Evolutionary conservation across 2,329 filamentous ascomycete species (phyloP).

Genomic region (Xylariomycetidae sp.): DNA sequence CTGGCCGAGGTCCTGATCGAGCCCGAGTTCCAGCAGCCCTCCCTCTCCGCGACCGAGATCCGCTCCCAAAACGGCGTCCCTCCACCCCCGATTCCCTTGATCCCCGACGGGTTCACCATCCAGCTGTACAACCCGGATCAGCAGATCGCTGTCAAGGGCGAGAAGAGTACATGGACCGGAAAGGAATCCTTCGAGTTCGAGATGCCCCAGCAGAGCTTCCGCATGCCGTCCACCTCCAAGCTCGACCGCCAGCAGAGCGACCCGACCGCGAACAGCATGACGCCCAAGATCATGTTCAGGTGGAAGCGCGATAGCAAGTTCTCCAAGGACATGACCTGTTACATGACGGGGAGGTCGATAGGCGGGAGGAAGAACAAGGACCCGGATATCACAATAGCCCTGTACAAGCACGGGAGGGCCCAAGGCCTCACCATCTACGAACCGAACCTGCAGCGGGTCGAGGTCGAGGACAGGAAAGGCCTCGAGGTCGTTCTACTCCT

Average conservation of each 20-base stretch:
- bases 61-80: constrained; percentile 62
- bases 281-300: constrained; percentile 74
- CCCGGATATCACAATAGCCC: constrained; percentile 89
- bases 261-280: constrained; percentile 44
- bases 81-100: constrained; percentile 62
- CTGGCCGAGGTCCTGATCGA: constrained; percentile 81
- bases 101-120: constrained; percentile 74
- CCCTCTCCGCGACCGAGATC: constrained; percentile 73
- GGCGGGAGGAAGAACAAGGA: constrained; percentile 76
- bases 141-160: constrained; percentile 63
- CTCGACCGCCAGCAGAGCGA: constrained; percentile 68
- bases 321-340: constrained; percentile 83
- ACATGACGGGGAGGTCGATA: constrained; percentile 71
- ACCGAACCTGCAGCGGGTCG: constrained; percentile 82
- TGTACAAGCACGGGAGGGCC: constrained; percentile 69
- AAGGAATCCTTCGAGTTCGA: constrained; percentile 86
- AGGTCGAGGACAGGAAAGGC: constrained; percentile 91
- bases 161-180: constrained; percentile 72
- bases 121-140: constrained; percentile 94
- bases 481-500: constrained; percentile 74
- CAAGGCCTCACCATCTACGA: constrained; percentile 76
- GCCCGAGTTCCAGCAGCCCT: constrained; percentile 81
- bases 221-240: constrained; percentile 68
- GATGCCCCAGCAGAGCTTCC: constrained; percentile 80
- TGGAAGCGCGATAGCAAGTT: constrained; percentile 88